Base-by-base conservation (phyloP, 2,329 filamentous ascomycete genomes). In the Fusarium sp. region DNA sequence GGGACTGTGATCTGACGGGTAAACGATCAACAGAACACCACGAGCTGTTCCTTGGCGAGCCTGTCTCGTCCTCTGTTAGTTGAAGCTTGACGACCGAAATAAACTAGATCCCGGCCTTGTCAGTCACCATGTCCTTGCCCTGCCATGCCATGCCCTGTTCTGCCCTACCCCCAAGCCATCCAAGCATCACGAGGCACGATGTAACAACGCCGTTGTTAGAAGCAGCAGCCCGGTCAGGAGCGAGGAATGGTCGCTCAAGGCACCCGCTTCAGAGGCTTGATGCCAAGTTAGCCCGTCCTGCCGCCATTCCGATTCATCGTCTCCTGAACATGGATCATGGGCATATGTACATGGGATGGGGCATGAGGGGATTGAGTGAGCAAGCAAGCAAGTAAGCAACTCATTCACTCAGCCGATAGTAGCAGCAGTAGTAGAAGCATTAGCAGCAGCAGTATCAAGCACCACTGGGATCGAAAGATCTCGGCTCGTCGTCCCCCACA, bases 401-500 rank as follows among this genome's bases (percentile, higher is more conserved):
- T 40, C 54, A 59, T 50, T 50, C 38, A 47, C 59, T 22, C 47
- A 25, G 31, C 16, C 22, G 14, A 47, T 27, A 29, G 25, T 27
- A 50, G 45, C 25, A 47, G 27, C n/a, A 42, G 22, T 25, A 29
- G 25, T 18, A 29, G 45, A 20, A 50, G 27, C 40, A 42, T 42
- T 59, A 25, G 31, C 47, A 52, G 16, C 25, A 52, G 16, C 27
- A 64, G 31, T 50, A 65, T 52, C 50, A 47, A 69, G 29, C 60
- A 65, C 47, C 25, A 11, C 27, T 38, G 50, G 67, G 59, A 58
- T 66, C 45, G 50, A 68, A 74, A 69, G 64, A 71, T 74, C 67
- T 71, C 71, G 65, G 69, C 69, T 76, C 62, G 61, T 74, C 60
- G 60, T 74, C 63, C 70, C 73, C 69, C 66, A 74, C 66, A 74